Evolutionary conservation across 495 filamentous ascomycete genomes (phyloP), one percentile per base, ranked within the genome.

Genomic region (Podospora comata): DNA sequence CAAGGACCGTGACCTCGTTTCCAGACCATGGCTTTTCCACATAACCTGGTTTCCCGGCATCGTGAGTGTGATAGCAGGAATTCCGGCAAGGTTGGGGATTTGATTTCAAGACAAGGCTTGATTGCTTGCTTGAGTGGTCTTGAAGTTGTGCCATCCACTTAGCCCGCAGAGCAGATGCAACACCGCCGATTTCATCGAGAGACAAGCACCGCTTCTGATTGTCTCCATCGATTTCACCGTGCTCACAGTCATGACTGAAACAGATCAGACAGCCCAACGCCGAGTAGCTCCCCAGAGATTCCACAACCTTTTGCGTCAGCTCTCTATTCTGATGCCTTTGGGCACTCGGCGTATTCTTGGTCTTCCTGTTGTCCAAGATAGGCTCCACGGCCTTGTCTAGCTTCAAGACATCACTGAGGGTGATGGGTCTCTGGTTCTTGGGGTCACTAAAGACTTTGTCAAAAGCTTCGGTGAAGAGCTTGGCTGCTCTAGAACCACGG

Each of bases 231-330:
- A 82, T 82, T 27, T 83, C 81, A 55, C 82, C 82, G 62, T 84
- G 82, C 67, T 83, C 81, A 65, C 82, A 84, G 48, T 82, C 82
- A 67, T 84, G 78, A 57, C 79, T 79, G 58, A 79, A 79, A 68
- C 82, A 84, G 18, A 83, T 78, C 23, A 82, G 71, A 62, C 82
- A 84, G 9, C 80, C 80, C 20, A 83, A 77, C 5, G 78, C 70
- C 19, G 77, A 76, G 62, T 84, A 83, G 18, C 80, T 83, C 32
- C 76, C 80, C 6, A 84, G 65, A 13, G 76, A 70, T 18, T 75
- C 70, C 65, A 82, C 80, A 44, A 79, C 74, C 68, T 76, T 74
- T 4, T 69, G 70, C 53, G 76, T 56, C 34, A 76, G 60, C 16
- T 65, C 73, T 28, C 64, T 57, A 20, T 76, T 68, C n/a, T 68